phyloP scores from a whole-genome alignment of 352 stramenopile species.

The Globisporangium perplexum region DNA sequence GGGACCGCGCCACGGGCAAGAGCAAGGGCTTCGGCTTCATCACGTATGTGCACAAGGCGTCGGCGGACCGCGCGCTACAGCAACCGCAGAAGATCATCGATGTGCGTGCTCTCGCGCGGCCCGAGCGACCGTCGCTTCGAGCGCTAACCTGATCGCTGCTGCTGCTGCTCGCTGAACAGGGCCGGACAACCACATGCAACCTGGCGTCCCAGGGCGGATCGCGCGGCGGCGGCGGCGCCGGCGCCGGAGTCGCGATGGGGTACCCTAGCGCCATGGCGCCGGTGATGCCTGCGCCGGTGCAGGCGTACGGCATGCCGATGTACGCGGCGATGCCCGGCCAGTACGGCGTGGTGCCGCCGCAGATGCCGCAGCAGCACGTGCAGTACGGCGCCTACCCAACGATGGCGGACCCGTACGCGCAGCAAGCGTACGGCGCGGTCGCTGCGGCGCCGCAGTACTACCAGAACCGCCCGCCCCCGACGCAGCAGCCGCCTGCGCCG shows the following conservation, averaged over 20 bases:
- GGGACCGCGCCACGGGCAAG: slow-evolving; percentile 49
- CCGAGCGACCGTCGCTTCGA: no score
- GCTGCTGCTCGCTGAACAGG: slow-evolving; percentile 21
- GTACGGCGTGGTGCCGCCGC: slow-evolving; percentile 8
- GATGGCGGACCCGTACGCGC: slow-evolving; percentile 20
- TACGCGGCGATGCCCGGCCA: slow-evolving; percentile 18
- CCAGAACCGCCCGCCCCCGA: slow-evolving; percentile 14
- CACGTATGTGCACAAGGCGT: slow-evolving; percentile 43
- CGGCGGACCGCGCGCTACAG: slow-evolving; percentile 39
- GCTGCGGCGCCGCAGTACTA: slow-evolving; percentile 20
- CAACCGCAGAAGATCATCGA: slow-evolving; percentile 63
- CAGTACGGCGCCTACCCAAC: slow-evolving; percentile 20
- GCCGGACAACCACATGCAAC: slow-evolving; percentile 52
- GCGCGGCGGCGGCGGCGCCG: slow-evolving; percentile 3
- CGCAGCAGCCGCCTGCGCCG: slow-evolving; percentile 10
- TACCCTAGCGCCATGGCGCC: slow-evolving; percentile 14
- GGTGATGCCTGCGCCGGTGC: slow-evolving; percentile 17
- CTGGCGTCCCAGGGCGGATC: slow-evolving; percentile 33
- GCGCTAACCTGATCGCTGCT: neutral
- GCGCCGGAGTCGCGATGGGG: slow-evolving; percentile 8
- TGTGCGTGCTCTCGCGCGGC: slow-evolving; percentile 24
- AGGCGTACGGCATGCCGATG: slow-evolving; percentile 21
- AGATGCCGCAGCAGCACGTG: slow-evolving; percentile 16
- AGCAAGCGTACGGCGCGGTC: slow-evolving; percentile 15
- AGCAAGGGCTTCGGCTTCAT: slow-evolving; percentile 73